Conservation (phyloP, 768 basidiomycete species). For the Trametes elegans region DNA sequence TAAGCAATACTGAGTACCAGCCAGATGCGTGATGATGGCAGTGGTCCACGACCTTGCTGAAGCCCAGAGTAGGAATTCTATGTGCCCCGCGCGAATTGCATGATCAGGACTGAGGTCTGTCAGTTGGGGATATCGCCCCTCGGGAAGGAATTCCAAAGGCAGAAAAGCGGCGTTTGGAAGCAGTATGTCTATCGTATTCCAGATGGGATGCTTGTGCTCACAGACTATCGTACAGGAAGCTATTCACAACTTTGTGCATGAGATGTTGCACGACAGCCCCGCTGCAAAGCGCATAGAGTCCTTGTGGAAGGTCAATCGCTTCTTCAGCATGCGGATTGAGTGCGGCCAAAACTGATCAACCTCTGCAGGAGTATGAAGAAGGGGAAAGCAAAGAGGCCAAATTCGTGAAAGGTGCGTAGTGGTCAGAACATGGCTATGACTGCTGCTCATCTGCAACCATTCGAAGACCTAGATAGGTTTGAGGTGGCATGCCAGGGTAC, state of each 20-base stretch:
- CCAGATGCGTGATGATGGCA: conserved; percentile 86
- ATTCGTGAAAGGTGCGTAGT: conserved; percentile 79
- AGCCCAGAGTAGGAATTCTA: conserved; percentile 63
- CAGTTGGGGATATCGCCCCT: conserved; percentile 93
- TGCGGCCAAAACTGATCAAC: not conserved
- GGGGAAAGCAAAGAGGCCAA: conserved; percentile 68
- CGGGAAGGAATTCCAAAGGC: conserved; percentile 80
- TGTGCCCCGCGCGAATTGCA: not conserved
- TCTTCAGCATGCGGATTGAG: not conserved
- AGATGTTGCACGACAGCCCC: conserved; percentile 80
- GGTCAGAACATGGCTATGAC: not conserved
- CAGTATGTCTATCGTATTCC: conserved; percentile 38
- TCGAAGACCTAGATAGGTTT: conserved; percentile 75
- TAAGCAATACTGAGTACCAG: not conserved
- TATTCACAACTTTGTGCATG: conserved; percentile 85
- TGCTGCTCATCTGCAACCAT: not conserved
- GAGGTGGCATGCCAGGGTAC: conserved; percentile 88
- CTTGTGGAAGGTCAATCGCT: conserved; percentile 59
- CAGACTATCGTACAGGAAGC: conserved; percentile 59
- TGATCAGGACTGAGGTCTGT: not conserved
- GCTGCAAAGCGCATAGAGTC: conserved; percentile 65
- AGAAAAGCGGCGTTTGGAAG: conserved; percentile 77
- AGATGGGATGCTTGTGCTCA: not conserved
- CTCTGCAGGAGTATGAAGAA: conserved; percentile 77
- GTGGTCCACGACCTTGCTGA: conserved; percentile 96